Evolutionary conservation across 108 stramenopile genomes (phyloP), one percentile per base, ranked within the genome.

Genomic region (Fistulifera pelliculosa): DNA sequence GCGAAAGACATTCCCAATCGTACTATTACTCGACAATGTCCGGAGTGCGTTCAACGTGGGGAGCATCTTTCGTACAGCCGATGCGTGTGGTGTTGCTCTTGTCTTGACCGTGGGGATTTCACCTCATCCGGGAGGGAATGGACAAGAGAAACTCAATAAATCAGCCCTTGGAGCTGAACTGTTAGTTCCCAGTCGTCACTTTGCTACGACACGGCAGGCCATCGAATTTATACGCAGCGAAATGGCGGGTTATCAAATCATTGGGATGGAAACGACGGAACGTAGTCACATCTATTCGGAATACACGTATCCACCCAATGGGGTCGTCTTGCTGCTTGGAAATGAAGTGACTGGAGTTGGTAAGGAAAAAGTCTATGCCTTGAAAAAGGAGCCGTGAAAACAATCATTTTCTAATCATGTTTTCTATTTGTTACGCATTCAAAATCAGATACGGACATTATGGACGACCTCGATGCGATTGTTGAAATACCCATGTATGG

Each of bases 401-500:
- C 31, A 8, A 35, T 35, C 8, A 6, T 35, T 35, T 35, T 8
- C 31, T 35, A 35, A 35, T 8, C 31, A 6, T 35, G 31, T 35
- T 35, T 35, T 35, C n/a, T n/a, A n/a, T n/a, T n/a, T 35, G 21
- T 1, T 35, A 3, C 8, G 31, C 31, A 35, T n/a, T n/a, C 31
- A 35, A 35, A 35, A 35, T 35, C n/a, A 35, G 23, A 53, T 19
- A 16, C 58, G 27, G n/a, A 28, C 12, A n/a, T 60, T 8, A 24
- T 41, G 2, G 22, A 26, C 7, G 44, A 31, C 54, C 31, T 81
- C 25, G 87, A 90, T 62, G 56, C 59, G 24, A 71, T 88, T 45
- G 74, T 88, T 0, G 83, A 94, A 65, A 82, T 94, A 26, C 93
- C 88, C 1, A 90, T 80, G 61, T 87, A 73, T 66, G 93, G 93